A percentile compares a stretch with the other conserved stretches of the same genome.
Evolutionary conservation across 495 filamentous ascomycete species (phyloP).

Genomic region (Penicillium bovifimosum): DNA sequence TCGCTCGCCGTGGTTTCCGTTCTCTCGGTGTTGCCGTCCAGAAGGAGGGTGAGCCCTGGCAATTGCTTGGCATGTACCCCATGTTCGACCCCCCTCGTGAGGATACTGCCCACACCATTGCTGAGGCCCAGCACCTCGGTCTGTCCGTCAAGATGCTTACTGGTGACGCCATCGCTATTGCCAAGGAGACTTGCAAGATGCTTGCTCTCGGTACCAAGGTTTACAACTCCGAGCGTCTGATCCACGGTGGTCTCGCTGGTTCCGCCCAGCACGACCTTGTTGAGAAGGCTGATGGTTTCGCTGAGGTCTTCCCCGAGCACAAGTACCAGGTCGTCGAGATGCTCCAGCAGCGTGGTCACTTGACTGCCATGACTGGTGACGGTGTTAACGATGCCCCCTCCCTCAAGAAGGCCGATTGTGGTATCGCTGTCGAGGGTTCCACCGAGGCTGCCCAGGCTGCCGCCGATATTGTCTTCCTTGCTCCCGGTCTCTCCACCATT

Average conservation of each 20-base stretch:
- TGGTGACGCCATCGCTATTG: slow-evolving; percentile 74
- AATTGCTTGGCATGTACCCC: slow-evolving; percentile 68
- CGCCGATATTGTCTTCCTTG: slow-evolving; percentile 75
- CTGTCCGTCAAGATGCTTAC: slow-evolving; percentile 75
- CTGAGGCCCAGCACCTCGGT: slow-evolving; percentile 70
- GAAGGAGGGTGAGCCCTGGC: slow-evolving; percentile 62
- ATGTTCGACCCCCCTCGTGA: slow-evolving; percentile 77
- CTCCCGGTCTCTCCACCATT: slow-evolving; percentile 69
- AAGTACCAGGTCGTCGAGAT: slow-evolving; percentile 77
- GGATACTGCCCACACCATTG: slow-evolving; percentile 71
- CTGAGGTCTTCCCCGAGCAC: slow-evolving; percentile 72
- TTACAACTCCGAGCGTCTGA: slow-evolving; percentile 69
- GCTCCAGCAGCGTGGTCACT: slow-evolving; percentile 67
- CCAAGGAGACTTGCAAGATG: slow-evolving; percentile 80
- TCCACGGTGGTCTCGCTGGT: slow-evolving; percentile 68
- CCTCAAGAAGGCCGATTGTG: slow-evolving; percentile 68
- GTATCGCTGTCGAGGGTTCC: slow-evolving; percentile 74
- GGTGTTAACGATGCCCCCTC: slow-evolving; percentile 71
- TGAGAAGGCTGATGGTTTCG: slow-evolving; percentile 72
- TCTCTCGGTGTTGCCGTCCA: slow-evolving; percentile 70
- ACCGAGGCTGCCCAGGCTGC: slow-evolving; percentile 72
- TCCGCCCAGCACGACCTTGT: slow-evolving; percentile 70
- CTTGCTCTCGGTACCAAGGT: slow-evolving; percentile 71
- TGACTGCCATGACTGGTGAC: slow-evolving; percentile 73
- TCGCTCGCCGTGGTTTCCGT: slow-evolving; percentile 76